Base-by-base conservation (phyloP, 169 alveolate genomes). In the Babesia bigemina region DNA sequence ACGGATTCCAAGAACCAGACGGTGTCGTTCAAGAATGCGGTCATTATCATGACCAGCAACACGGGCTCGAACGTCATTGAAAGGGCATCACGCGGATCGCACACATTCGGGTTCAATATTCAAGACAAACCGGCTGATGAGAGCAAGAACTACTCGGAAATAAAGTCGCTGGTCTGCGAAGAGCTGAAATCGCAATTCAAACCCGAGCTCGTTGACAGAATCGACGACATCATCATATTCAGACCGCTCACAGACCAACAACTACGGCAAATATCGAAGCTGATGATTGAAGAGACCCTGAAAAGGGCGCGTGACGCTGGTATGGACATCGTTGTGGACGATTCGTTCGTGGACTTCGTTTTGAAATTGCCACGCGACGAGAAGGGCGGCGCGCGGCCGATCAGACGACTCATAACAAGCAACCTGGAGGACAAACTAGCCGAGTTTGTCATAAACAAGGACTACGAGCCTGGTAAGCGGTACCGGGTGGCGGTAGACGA, bases 1-100 rank as follows among this genome's bases (percentile, higher is more conserved):
- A 93, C 96, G 4, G 97, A 94, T 76, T 62, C 94, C 4, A 91
- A 87, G 67, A 95, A 95, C 75, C 90, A 91, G 45, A 78, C 83
- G 26, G 95, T 91, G 26, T 94, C 95, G 33, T 93, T 93, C 85
- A 84, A 91, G n/a, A 94, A 93, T 58, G 78, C 95, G 4, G 74
- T 94, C 60, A 79, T 94, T 55, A 88, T 94, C 66, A 86, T 94
- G 92, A 94, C 97, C 42, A 88, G 95, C 49, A 94, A 94, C 70
- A 67, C 91, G 12, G 96, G 97, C 7, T 84, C 93, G 17, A 84
- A 84, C 62, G 81, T 90, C 39, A 84, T 90, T 22, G 84, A 73
- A 53, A 24, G 76, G 33, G 70, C 87, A 16, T 69, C 84, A 22
- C 65, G 69, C 44, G 88, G 77, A 13, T 61, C 60, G 0, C 74